Evolutionary conservation across 2,329 filamentous ascomycete species (phyloP).

Genomic region (Chrysoporthe deuterocubensis): DNA sequence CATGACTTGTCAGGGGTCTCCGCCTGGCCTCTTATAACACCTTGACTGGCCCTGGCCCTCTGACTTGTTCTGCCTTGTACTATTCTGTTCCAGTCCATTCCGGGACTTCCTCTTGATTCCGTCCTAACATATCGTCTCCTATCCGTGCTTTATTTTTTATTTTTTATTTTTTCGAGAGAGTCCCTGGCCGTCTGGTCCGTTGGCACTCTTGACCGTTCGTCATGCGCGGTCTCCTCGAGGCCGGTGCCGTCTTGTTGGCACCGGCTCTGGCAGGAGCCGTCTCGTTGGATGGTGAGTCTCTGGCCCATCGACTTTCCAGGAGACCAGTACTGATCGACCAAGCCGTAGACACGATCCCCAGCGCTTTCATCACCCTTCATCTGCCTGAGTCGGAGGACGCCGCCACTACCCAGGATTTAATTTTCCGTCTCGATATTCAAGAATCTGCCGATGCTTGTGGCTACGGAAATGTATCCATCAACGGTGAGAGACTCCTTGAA

Average conservation of each 20-base stretch:
- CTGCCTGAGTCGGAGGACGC: slow-evolving; percentile 29
- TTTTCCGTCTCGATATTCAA: slow-evolving; percentile 49
- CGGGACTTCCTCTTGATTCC: slow-evolving; percentile 19
- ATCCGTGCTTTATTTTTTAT: background rate
- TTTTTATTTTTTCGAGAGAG: background rate
- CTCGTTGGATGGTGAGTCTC: slow-evolving; percentile 30
- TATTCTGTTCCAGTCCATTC: slow-evolving; percentile 23
- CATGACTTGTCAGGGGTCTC: background rate
- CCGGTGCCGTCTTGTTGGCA: slow-evolving; percentile 42
- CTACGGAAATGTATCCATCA: slow-evolving; percentile 50
- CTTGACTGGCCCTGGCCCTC: slow-evolving; percentile 24
- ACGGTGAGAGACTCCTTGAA: slow-evolving; percentile 48
- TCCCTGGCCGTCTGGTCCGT: background rate
- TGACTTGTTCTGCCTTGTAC: slow-evolving; percentile 27
- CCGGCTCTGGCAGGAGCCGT: slow-evolving; percentile 41
- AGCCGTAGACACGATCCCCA: slow-evolving; percentile 30
- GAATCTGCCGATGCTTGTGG: slow-evolving; percentile 52
- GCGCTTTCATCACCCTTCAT: slow-evolving; percentile 35
- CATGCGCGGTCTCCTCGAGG: slow-evolving; percentile 42
- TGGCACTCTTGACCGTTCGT: slow-evolving; percentile 6
- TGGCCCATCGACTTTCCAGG: background rate
- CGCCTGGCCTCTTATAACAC: slow-evolving; percentile 32
- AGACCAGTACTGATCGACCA: slow-evolving; percentile 7
- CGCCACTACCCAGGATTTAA: slow-evolving; percentile 3
- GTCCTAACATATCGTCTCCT: background rate